Evolutionary conservation across 1,284 basidiomycete species (phyloP).

Genomic region (Trichosporon asahii): DNA sequence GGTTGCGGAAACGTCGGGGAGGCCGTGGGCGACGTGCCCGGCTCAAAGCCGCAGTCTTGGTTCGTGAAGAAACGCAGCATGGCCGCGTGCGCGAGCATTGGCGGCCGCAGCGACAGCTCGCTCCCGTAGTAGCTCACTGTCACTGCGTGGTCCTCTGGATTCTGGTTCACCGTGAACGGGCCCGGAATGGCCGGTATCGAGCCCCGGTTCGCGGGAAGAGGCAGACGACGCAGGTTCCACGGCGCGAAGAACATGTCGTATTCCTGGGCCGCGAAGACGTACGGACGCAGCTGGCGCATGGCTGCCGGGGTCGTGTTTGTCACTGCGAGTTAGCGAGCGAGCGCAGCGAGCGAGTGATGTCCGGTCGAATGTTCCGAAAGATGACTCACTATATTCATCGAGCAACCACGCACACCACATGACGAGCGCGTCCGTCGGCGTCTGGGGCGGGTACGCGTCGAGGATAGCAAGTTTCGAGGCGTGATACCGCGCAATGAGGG

Average conservation of each 20-base stretch:
- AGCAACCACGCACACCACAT: conserved; percentile 54
- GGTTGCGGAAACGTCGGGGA: background rate
- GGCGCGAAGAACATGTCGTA: conserved; percentile 57
- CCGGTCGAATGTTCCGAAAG: background rate
- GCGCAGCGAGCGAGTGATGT: too few relatives aligned
- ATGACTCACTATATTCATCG: conserved; percentile 41
- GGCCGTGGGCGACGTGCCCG: background rate
- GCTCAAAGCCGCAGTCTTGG: background rate
- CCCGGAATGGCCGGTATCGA: conserved; percentile 32
- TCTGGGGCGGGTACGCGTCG: conserved; percentile 49
- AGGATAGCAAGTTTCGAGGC: conserved; percentile 7
- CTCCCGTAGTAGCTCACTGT: conserved; percentile 50
- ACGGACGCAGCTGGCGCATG: conserved; percentile 28
- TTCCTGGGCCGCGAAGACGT: conserved; percentile 56
- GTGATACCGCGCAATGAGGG: conserved; percentile 12
- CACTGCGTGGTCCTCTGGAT: conserved; percentile 17
- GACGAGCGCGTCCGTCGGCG: conserved; percentile 48
- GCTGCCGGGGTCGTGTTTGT: conserved; percentile 3
- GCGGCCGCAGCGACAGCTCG: conserved; percentile 37
- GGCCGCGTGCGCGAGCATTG: conserved; percentile 50
- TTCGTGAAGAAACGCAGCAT: conserved; percentile 48
- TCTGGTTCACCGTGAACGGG: conserved; percentile 31
- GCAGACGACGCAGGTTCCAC: conserved; percentile 54
- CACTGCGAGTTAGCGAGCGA: background rate
- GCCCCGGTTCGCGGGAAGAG: conserved; percentile 27